A percentile compares a stretch with the other conserved stretches of the same genome.
Evolutionary conservation across 73 alveolate genomes (phyloP).

Genomic region (Tetrahymena thermophila): DNA sequence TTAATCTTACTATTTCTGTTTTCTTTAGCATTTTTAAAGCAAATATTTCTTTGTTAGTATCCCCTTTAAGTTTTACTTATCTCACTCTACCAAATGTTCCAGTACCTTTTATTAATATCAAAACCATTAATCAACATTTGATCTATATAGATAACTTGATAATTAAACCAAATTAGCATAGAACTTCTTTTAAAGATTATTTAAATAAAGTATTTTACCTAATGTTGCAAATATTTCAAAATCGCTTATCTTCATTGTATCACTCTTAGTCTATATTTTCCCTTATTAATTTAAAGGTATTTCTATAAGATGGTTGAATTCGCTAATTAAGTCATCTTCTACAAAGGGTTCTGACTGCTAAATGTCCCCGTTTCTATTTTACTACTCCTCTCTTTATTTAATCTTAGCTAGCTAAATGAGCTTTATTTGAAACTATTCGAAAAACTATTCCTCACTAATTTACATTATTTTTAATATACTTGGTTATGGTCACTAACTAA

Average conservation of each 20-base stretch:
- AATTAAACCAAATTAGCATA: no score
- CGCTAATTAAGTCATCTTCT: background rate
- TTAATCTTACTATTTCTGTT: conserved; percentile 80
- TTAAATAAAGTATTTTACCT: background rate
- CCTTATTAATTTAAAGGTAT: background rate
- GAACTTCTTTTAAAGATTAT: background rate
- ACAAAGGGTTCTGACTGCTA: background rate
- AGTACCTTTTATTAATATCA: conserved; percentile 55
- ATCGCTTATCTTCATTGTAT: background rate
- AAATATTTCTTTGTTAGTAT: conserved; percentile 56
- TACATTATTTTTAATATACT: background rate
- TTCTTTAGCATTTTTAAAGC: conserved; percentile 94
- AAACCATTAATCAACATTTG: background rate
- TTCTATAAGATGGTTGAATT: background rate
- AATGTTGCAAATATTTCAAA: background rate
- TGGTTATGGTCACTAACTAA: background rate
- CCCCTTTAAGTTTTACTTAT: conserved; percentile 68
- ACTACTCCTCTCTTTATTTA: background rate
- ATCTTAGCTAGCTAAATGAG: background rate
- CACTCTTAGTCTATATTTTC: background rate
- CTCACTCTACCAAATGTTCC: conserved; percentile 97
- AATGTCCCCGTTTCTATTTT: background rate
- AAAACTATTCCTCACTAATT: background rate
- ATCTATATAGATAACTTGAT: background rate
- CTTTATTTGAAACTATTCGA: background rate